These are phyloP conservation scores for Rhododendron henanense DNA, from an alignment of 148 eudicot species.

Conservation along the genomic window DNA sequence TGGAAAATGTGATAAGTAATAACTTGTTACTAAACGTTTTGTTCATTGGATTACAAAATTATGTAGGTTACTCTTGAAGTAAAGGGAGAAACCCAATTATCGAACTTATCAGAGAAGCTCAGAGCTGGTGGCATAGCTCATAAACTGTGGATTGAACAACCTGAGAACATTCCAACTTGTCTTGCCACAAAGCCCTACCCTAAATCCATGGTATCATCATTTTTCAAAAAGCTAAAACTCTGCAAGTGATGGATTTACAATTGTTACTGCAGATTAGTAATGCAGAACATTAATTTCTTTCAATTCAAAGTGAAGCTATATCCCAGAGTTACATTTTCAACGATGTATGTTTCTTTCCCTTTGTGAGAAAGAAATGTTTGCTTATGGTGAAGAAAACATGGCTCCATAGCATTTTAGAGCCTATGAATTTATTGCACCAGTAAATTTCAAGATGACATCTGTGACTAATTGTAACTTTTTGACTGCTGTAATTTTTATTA, in stretches of 20 bases:
- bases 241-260: constrained; percentile 54
- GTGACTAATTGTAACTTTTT: not conserved
- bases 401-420: not conserved
- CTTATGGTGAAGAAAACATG: not conserved
- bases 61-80: constrained; percentile 90
- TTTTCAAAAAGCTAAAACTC: constrained; percentile 79
- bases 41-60: constrained; percentile 11
- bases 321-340: not conserved
- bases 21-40: not conserved
- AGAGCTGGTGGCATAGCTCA: constrained; percentile 49
- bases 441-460: not conserved
- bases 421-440: not conserved
- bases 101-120: constrained; percentile 69
- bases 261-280: not conserved
- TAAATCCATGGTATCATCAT: constrained; percentile 58
- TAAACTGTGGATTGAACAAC: constrained; percentile 89
- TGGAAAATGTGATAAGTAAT: not conserved
- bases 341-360: not conserved
- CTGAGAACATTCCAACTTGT: constrained; percentile 82
- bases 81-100: constrained; percentile 71
- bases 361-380: not conserved
- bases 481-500: not conserved
- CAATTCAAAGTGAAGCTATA: not conserved
- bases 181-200: constrained; percentile 87
- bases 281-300: not conserved